These are phyloP conservation scores for Hyphopichia fennica DNA, from an alignment of 1,139 yeast species.

Conservation along the genomic window DNA sequence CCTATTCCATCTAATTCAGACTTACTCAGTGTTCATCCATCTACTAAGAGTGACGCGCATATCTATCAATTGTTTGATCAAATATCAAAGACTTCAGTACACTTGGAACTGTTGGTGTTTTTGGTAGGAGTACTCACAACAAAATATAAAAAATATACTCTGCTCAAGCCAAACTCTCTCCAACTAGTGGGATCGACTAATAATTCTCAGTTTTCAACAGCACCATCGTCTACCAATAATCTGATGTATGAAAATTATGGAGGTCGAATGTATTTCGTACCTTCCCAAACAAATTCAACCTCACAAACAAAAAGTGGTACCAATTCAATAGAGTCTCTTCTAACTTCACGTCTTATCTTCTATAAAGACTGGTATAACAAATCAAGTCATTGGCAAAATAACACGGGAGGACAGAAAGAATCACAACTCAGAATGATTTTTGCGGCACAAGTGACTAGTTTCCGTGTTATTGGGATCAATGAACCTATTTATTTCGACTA, in stretches of 20 bases:
- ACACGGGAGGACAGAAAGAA: conserved; percentile 11
- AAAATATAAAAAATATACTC: conserved; percentile 4
- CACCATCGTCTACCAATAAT: background rate
- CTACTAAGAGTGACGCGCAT: conserved; percentile 33
- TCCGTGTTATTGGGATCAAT: conserved; percentile 4
- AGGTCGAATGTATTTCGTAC: conserved; percentile 17
- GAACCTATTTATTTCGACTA: conserved; percentile 25
- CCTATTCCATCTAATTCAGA: conserved; percentile 31
- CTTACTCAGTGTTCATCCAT: conserved; percentile 32
- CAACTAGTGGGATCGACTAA: background rate
- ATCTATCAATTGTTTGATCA: conserved; percentile 24
- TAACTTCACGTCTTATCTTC: conserved; percentile 30
- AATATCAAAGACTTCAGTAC: conserved; percentile 24
- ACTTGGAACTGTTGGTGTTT: conserved; percentile 19
- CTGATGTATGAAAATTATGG: conserved; percentile 1
- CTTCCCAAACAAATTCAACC: conserved; percentile 13
- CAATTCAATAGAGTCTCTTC: conserved; percentile 16
- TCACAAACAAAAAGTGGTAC: background rate
- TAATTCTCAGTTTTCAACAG: background rate
- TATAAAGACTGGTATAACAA: conserved; percentile 41
- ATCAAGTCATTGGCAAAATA: conserved; percentile 15
- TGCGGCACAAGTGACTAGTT: conserved; percentile 20
- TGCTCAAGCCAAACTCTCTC: background rate
- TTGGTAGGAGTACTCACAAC: background rate
- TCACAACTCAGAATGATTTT: conserved; percentile 14